Evolutionary conservation across 2,329 filamentous ascomycete genomes (phyloP).

Genomic region (Nemania diffusa): DNA sequence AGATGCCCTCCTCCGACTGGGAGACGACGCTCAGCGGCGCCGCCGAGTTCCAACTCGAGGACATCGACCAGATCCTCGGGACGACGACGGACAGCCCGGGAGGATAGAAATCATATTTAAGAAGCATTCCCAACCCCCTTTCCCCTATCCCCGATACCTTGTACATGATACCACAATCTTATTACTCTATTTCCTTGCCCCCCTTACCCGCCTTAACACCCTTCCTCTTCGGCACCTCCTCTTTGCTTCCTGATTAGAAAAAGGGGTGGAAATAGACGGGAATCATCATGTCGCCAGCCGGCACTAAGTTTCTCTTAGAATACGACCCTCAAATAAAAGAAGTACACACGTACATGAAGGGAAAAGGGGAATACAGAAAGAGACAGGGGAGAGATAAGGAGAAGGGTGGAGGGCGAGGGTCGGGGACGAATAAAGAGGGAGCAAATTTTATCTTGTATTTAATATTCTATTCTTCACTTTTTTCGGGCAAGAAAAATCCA

Average conservation of each 20-base stretch:
- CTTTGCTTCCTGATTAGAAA: constrained; percentile 3
- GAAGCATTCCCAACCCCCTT: background rate
- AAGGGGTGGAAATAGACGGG: background rate
- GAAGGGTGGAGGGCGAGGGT: background rate
- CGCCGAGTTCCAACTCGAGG: constrained; percentile 39
- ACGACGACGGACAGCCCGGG: constrained; percentile 40
- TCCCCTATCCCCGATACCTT: background rate
- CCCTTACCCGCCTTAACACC: background rate
- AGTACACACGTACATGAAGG: background rate
- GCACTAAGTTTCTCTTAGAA: background rate
- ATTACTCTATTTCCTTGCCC: background rate
- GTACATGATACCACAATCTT: constrained; percentile 5
- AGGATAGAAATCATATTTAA: background rate
- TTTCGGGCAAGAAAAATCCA: background rate
- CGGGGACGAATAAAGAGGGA: constrained; percentile 4
- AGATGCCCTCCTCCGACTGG: constrained; percentile 39
- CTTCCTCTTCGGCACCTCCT: background rate
- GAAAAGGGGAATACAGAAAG: background rate
- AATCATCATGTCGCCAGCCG: background rate
- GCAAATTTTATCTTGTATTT: constrained; percentile 30
- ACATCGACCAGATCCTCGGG: constrained; percentile 42
- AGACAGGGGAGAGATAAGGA: background rate
- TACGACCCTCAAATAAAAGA: background rate
- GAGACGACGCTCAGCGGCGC: constrained; percentile 38
- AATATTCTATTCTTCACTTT: constrained; percentile 37